Percentiles rank a stretch among this genome's conserved stretches.
Conservation (phyloP, 2,329 filamentous ascomycete species). For the Ampelomyces quisqualis region DNA sequence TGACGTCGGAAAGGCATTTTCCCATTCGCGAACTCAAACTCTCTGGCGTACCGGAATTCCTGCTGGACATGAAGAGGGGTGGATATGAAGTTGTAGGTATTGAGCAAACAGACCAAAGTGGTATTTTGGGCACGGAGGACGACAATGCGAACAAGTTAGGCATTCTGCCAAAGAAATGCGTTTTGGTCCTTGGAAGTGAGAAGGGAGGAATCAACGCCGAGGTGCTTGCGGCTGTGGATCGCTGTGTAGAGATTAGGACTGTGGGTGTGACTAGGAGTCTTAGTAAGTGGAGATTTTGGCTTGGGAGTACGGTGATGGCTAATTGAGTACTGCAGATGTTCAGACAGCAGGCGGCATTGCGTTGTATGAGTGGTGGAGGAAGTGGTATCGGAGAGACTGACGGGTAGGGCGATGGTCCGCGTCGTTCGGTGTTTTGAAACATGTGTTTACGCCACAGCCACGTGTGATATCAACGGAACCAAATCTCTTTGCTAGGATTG, state of each 20-base stretch:
- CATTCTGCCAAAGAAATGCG: conserved; percentile 42
- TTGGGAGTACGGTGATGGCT: neutral
- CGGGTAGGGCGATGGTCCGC: too few relatives aligned
- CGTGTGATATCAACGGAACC: too few relatives aligned
- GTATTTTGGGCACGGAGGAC: conserved; percentile 44
- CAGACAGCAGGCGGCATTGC: conserved; percentile 56
- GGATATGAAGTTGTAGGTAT: conserved; percentile 56
- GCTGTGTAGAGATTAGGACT: conserved; percentile 56
- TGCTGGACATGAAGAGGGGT: conserved; percentile 46
- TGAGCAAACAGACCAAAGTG: conserved; percentile 55
- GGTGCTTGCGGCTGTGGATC: conserved; percentile 52
- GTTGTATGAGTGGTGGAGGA: conserved; percentile 54
- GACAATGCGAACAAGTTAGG: conserved; percentile 21
- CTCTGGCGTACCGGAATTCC: conserved; percentile 38
- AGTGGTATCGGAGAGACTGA: conserved; percentile 34
- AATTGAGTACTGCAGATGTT: conserved; percentile 41
- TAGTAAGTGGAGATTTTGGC: conserved; percentile 32
- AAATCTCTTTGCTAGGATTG: neutral
- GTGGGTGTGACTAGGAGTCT: conserved; percentile 55
- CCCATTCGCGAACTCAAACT: conserved; percentile 46
- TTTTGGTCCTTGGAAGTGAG: conserved; percentile 54
- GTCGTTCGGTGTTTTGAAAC: too few relatives aligned
- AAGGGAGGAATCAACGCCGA: conserved; percentile 53
- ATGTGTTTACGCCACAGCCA: too few relatives aligned
- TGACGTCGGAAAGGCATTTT: conserved; percentile 53